Percentiles rank a stretch among this genome's conserved stretches.
These are phyloP conservation scores for Vicia sativa DNA, from an alignment of 306 rosid species.

Conservation along the genomic window DNA sequence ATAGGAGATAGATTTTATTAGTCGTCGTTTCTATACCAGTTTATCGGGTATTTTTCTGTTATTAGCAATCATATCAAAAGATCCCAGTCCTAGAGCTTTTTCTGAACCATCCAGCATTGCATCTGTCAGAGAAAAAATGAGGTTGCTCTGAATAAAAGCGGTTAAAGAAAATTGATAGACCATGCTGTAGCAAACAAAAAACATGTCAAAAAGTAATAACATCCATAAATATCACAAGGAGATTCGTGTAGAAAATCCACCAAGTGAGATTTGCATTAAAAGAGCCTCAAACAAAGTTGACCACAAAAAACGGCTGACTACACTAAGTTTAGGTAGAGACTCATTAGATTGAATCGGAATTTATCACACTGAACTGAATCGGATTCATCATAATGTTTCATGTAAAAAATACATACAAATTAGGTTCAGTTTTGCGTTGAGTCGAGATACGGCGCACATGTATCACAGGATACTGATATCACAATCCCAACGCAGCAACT, in stretches of 20 bases:
- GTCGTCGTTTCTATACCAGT: constrained; percentile 48
- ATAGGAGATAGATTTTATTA: constrained; percentile 24
- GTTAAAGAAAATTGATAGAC: constrained; percentile 19
- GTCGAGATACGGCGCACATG: not conserved
- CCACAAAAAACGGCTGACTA: not conserved
- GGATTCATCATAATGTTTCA: not conserved
- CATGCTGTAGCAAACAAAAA: constrained; percentile 12
- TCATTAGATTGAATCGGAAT: not conserved
- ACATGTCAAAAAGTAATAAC: not conserved
- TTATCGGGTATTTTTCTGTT: constrained; percentile 55
- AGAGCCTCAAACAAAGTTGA: constrained; percentile 17
- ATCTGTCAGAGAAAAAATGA: constrained; percentile 52
- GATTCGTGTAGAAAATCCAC: not conserved
- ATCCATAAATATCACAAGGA: not conserved
- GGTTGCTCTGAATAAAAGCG: constrained; percentile 29
- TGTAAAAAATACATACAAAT: not conserved
- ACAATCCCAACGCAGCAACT: not conserved
- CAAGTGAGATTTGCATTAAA: constrained; percentile 4
- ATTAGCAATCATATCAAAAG: constrained; percentile 38
- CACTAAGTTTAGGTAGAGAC: not conserved
- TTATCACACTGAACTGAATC: too few species aligned
- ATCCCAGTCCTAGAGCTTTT: constrained; percentile 37
- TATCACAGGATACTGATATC: not conserved
- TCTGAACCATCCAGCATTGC: constrained; percentile 43
- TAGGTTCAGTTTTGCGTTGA: not conserved